Conservation (phyloP, 2,329 filamentous ascomycete genomes). For the Hawksworthiomyces lignivorus region DNA sequence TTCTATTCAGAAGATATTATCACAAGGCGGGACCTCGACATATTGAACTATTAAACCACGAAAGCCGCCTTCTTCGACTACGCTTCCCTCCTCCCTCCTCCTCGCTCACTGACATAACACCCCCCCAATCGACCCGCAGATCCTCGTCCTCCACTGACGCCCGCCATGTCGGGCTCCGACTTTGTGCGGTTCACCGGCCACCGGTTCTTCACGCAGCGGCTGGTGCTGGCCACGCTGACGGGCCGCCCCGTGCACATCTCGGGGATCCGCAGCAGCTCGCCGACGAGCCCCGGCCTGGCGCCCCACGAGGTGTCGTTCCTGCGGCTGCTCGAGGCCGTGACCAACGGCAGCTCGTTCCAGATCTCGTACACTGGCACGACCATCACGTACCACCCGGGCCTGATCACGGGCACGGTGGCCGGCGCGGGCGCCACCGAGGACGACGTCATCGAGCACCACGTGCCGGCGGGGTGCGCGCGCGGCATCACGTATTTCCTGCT, state of each 20-base stretch:
- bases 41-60: too few relatives aligned
- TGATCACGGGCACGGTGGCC: conserved; percentile 78
- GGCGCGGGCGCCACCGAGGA: conserved; percentile 59
- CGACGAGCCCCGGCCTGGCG: conserved; percentile 79
- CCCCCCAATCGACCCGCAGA: too few relatives aligned
- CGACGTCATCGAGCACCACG: conserved; percentile 72
- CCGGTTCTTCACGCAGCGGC: conserved; percentile 71
- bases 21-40: too few relatives aligned
- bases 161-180: conserved; percentile 10
- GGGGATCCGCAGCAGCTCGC: conserved; percentile 81
- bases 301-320: conserved; percentile 93
- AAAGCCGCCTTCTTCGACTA: too few relatives aligned
- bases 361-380: conserved; percentile 96
- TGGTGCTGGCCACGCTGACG: conserved; percentile 85
- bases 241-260: conserved; percentile 86
- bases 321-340: conserved; percentile 86
- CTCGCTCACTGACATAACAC: too few relatives aligned
- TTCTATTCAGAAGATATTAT: too few relatives aligned
- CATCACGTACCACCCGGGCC: conserved; percentile 81
- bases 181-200: conserved; percentile 68
- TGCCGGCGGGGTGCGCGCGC: conserved; percentile 68
- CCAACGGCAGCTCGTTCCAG: conserved; percentile 90
- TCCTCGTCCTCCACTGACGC: too few relatives aligned
- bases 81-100: too few relatives aligned
- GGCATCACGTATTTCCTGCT: conserved; percentile 90